Percentiles rank a stretch among this genome's conserved stretches.
These are phyloP conservation scores for Grosmannia penicillata DNA, from an alignment of 2,329 filamentous ascomycete genomes.

Conservation along the genomic window DNA sequence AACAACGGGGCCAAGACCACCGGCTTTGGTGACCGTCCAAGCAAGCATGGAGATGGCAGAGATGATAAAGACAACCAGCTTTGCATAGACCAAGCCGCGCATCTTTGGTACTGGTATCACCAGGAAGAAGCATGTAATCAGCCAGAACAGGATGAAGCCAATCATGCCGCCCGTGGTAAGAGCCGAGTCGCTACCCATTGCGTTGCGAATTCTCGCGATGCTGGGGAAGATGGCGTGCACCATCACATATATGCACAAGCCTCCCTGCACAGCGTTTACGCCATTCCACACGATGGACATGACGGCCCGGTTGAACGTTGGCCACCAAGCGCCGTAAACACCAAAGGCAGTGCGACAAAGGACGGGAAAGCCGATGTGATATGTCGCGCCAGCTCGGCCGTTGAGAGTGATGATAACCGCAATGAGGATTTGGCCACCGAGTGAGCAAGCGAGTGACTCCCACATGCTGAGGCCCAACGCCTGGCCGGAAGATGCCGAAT, in stretches of 20 bases:
- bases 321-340: constrained; percentile 24
- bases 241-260: constrained; percentile 14
- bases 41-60: constrained; percentile 6
- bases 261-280: constrained; percentile 14
- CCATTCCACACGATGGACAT: constrained; percentile 31
- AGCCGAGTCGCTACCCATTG: constrained; percentile 6
- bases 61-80: constrained; percentile 5
- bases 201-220: constrained; percentile 22
- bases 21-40: constrained; percentile 4
- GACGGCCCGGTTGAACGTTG: constrained; percentile 25
- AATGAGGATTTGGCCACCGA: constrained; percentile 25
- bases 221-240: constrained; percentile 26
- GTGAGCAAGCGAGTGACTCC: constrained; percentile 26
- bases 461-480: constrained; percentile 31
- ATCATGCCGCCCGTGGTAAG: constrained; percentile 6
- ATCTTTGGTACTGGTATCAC: constrained; percentile 7
- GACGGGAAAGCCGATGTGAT: constrained; percentile 27
- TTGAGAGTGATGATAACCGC: constrained; percentile 26
- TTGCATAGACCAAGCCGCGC: constrained; percentile 6
- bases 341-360: constrained; percentile 27
- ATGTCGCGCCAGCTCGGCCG: constrained; percentile 13
- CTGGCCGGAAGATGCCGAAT: no score
- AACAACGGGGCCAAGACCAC: constrained; percentile 11
- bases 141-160: constrained; percentile 4
- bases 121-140: constrained; percentile 14